A percentile compares a stretch with the other conserved stretches of the same genome.
Conservation (phyloP, 805 yeast genomes). For the Lipomyces japonicus region DNA sequence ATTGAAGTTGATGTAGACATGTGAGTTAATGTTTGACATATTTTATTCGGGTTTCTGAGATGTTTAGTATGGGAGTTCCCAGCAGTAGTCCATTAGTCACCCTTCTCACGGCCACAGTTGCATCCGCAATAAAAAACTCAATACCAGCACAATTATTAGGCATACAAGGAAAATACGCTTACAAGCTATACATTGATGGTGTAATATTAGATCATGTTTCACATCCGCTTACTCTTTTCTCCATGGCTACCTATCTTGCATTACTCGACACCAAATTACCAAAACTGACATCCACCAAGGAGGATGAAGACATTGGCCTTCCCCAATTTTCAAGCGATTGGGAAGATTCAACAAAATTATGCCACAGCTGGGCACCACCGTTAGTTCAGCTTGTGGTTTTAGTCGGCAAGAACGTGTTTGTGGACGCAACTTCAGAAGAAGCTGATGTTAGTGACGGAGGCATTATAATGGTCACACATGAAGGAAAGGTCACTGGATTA, state of each 20-base stretch:
- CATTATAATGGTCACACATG: conserved; percentile 64
- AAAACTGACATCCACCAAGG: conserved; percentile 4
- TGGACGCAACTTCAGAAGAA: conserved; percentile 89
- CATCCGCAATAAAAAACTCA: conserved; percentile 50
- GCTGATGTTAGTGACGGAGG: conserved; percentile 87
- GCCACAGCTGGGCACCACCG: conserved; percentile 60
- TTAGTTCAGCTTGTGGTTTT: conserved; percentile 71
- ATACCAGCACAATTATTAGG: conserved; percentile 53
- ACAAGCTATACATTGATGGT: conserved; percentile 73
- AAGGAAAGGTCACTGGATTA: conserved; percentile 62
- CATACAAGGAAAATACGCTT: conserved; percentile 71
- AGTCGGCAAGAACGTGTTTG: conserved; percentile 61
- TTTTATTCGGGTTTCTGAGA: neutral
- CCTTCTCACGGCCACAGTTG: conserved; percentile 59
- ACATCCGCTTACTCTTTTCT: conserved; percentile 74
- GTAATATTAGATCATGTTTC: conserved; percentile 72
- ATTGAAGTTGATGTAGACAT: conserved; percentile 61
- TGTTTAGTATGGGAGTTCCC: conserved; percentile 35
- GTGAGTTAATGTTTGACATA: conserved; percentile 8
- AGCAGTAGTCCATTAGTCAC: conserved; percentile 57
- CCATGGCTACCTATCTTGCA: conserved; percentile 79
- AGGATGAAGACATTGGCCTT: conserved; percentile 14
- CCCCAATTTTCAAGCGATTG: conserved; percentile 49
- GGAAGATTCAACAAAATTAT: conserved; percentile 53
- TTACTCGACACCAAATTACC: conserved; percentile 59